Conservation (phyloP, 192 early-diverging fungal genomes). For the Coemansia sp. region DNA sequence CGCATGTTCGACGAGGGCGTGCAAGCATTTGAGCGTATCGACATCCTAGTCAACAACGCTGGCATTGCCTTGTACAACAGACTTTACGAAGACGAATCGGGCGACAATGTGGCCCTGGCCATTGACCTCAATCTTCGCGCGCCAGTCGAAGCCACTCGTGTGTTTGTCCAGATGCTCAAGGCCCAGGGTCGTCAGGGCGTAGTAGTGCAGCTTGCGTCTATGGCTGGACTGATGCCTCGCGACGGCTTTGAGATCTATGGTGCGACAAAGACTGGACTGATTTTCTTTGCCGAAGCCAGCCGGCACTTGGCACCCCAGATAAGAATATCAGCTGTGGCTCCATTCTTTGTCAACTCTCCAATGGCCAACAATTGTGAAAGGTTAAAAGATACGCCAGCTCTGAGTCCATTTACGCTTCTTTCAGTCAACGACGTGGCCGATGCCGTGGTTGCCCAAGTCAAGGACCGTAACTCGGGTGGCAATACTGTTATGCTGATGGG, state of each 20-base stretch:
- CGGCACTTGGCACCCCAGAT: conserved; percentile 25
- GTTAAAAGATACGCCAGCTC: background rate
- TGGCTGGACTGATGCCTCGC: conserved; percentile 18
- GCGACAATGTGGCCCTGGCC: conserved; percentile 7
- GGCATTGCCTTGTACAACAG: conserved; percentile 25
- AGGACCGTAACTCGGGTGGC: conserved; percentile 24
- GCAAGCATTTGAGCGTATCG: conserved; percentile 28
- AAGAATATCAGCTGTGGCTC: conserved; percentile 30
- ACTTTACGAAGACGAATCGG: conserved; percentile 14
- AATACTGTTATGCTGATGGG: conserved; percentile 30
- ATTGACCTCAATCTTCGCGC: conserved; percentile 26
- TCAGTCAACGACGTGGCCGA: conserved; percentile 28
- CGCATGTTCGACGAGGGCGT: conserved; percentile 19
- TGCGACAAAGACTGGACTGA: conserved; percentile 29
- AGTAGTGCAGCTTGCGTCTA: conserved; percentile 28
- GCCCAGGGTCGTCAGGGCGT: conserved; percentile 7
- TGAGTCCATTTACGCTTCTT: conserved; percentile 14
- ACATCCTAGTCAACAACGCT: conserved; percentile 53
- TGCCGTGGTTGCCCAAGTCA: conserved; percentile 32
- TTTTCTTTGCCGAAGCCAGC: conserved; percentile 31
- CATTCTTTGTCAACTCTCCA: conserved; percentile 37
- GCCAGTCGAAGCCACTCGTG: conserved; percentile 21
- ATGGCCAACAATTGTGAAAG: conserved; percentile 6
- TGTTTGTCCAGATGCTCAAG: conserved; percentile 24
- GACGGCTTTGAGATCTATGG: conserved; percentile 26